Conservation (phyloP, 768 basidiomycete species). For the Tremella yokohamensis region DNA sequence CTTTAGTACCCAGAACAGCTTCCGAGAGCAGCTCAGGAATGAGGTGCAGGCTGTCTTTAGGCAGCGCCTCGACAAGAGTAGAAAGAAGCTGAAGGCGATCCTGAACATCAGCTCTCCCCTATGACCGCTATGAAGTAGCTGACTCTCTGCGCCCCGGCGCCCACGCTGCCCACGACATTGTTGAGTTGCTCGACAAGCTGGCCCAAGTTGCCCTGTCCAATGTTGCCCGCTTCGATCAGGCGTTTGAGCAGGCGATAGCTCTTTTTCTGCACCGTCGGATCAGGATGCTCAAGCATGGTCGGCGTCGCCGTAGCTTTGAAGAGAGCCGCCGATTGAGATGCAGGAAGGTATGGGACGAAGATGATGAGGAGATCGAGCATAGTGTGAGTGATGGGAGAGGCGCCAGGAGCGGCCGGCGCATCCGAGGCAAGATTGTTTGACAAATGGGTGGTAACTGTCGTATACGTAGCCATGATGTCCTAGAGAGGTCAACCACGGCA, state of each 20-base stretch:
- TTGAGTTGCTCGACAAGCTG: slow-evolving; percentile 65
- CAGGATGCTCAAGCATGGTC: slow-evolving; percentile 68
- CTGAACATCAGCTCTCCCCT: slow-evolving; percentile 49
- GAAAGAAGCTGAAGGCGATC: slow-evolving; percentile 78
- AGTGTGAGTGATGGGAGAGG: slow-evolving; percentile 57
- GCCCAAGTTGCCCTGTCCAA: slow-evolving; percentile 40
- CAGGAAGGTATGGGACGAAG: slow-evolving; percentile 70
- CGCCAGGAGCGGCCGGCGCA: slow-evolving; percentile 31
- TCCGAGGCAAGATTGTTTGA: slow-evolving; percentile 35
- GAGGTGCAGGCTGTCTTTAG: slow-evolving; percentile 69
- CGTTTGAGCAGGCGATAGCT: slow-evolving; percentile 83
- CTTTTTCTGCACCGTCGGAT: slow-evolving; percentile 91
- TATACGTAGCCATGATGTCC: slow-evolving; percentile 77
- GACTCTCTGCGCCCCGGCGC: slow-evolving; percentile 83
- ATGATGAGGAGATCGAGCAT: slow-evolving; percentile 76
- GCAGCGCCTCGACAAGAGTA: slow-evolving; percentile 65
- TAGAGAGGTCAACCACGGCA: slow-evolving; percentile 32
- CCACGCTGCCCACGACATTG: slow-evolving; percentile 62
- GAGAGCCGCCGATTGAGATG: slow-evolving; percentile 61
- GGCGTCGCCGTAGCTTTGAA: slow-evolving; percentile 67
- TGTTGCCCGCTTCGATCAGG: slow-evolving; percentile 64
- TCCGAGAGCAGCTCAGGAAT: slow-evolving; percentile 89
- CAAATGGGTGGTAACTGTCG: slow-evolving; percentile 63
- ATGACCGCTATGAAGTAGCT: slow-evolving; percentile 14
- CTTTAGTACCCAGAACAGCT: slow-evolving; percentile 90